Percentiles rank a stretch among this genome's conserved stretches.
phyloP scores from a whole-genome alignment of 441 rosid species.

The Hura crepitans region DNA sequence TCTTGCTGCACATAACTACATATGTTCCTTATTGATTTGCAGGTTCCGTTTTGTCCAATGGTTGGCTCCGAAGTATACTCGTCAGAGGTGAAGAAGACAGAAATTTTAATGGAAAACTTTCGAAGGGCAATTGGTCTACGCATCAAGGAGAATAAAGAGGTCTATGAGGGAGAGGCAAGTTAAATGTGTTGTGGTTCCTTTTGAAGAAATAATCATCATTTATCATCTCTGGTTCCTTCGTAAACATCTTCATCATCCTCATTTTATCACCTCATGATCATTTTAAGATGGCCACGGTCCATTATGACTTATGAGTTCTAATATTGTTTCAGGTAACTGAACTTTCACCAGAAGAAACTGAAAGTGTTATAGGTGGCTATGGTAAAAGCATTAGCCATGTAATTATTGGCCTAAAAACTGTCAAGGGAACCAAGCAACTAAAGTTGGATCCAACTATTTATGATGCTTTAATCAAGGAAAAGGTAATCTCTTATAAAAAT shows the following conservation, averaged over 20 bases:
- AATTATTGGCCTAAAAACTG: conserved; percentile 83
- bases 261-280: not conserved
- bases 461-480: conserved; percentile 94
- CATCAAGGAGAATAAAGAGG: conserved; percentile 93
- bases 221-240: conserved; percentile 6
- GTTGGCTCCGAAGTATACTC: conserved; percentile 98
- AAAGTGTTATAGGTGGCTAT: conserved; percentile 86
- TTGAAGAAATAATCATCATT: not conserved
- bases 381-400: conserved; percentile 98
- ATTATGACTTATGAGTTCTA: conserved; percentile 23
- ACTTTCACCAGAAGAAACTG: conserved; percentile 94
- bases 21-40: conserved; percentile 16
- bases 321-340: conserved; percentile 66
- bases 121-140: conserved; percentile 91
- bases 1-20: not conserved
- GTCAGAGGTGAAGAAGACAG: conserved; percentile 97
- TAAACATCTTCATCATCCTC: not conserved
- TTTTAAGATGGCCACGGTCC: not conserved
- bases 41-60: conserved; percentile 99
- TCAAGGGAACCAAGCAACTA: conserved; percentile 93
- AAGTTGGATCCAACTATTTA: conserved; percentile 94
- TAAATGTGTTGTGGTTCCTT: conserved; percentile 10
- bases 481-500: conserved; percentile 42
- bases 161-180: conserved; percentile 95
- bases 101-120: conserved; percentile 93